Conservation (phyloP, 345 rosid genomes). For the Eucalyptus marginata region DNA sequence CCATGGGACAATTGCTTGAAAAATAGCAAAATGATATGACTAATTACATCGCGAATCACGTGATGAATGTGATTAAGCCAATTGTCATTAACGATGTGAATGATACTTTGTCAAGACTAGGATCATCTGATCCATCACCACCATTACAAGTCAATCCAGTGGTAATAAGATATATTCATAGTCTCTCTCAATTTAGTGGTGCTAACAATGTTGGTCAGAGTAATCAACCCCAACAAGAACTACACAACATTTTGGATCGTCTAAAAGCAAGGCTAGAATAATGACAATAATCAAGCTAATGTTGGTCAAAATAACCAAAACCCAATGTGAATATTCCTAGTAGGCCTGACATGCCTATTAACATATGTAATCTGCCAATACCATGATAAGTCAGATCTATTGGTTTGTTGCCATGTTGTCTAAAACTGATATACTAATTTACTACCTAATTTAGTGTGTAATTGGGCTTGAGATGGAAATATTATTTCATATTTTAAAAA, state of each 20-base stretch:
- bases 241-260: neutral
- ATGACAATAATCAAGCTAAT: neutral
- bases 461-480: neutral
- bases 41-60: neutral
- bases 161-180: neutral
- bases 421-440: neutral
- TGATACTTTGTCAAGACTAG: neutral
- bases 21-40: neutral
- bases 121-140: neutral
- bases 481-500: neutral
- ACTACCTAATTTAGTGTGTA: neutral
- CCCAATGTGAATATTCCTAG: neutral
- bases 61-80: neutral
- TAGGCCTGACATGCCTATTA: neutral
- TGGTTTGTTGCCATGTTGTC: neutral
- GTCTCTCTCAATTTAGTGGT: neutral
- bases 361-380: neutral
- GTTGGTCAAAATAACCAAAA: neutral
- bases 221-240: neutral
- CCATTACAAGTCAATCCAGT: neutral
- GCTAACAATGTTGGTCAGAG: neutral
- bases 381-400: neutral
- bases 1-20: neutral
- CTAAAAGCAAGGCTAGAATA: neutral
- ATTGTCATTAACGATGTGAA: neutral